Percentiles rank a stretch among this genome's conserved stretches.
Evolutionary conservation across 352 stramenopile genomes (phyloP).

Genomic region (Phytopythium aichiense): DNA sequence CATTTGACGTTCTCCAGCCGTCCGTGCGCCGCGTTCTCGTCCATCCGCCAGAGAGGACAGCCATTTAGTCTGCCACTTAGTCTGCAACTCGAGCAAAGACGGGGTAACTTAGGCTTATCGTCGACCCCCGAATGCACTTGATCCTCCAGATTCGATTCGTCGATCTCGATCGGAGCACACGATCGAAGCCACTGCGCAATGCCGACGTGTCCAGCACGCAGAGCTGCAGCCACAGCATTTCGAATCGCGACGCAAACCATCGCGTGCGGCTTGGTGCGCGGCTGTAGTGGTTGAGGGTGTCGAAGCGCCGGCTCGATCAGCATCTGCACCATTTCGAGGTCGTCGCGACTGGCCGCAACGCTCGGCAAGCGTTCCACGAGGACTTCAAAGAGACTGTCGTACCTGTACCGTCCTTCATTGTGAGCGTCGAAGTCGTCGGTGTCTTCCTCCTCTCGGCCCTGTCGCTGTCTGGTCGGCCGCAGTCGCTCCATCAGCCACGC

Average conservation of each 20-base stretch:
- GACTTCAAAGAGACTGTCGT: neutral
- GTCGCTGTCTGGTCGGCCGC: neutral
- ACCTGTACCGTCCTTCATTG: neutral
- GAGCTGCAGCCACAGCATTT: neutral
- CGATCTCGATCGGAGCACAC: neutral
- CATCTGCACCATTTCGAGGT: neutral
- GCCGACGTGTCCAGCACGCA: neutral
- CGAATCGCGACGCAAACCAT: neutral
- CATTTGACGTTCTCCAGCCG: constrained; percentile 26
- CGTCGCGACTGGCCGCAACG: no score
- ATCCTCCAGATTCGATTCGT: neutral
- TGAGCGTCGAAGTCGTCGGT: neutral
- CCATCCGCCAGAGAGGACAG: neutral
- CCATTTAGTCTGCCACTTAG: no score
- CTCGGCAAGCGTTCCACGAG: neutral
- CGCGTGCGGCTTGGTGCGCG: neutral
- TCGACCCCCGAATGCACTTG: neutral
- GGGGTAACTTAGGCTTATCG: no score
- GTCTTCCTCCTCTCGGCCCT: neutral
- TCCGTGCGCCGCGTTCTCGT: constrained; percentile 5
- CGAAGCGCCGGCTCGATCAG: neutral
- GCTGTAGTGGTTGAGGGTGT: neutral
- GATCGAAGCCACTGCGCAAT: neutral
- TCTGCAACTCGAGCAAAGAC: no score
- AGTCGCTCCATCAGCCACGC: neutral